phyloP scores from a whole-genome alignment of 2,329 filamentous ascomycete species.

The Cladosporium halotolerans region DNA sequence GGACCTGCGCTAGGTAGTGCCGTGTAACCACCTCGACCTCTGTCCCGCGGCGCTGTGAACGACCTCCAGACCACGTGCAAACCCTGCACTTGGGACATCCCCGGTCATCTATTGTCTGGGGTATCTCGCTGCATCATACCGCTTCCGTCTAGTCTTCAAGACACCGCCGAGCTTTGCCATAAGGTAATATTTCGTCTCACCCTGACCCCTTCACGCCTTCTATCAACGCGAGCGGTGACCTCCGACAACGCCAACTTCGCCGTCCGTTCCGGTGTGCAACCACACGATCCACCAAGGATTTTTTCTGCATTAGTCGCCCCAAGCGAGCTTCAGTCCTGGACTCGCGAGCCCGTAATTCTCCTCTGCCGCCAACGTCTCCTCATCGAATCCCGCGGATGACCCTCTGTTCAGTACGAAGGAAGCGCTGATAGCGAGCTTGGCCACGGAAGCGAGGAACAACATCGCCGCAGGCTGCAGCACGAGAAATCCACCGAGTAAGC shows the following conservation, averaged over 20 bases:
- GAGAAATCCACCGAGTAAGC: slow-evolving; percentile 15
- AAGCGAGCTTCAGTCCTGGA: slow-evolving; percentile 13
- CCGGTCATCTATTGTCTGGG: neutral
- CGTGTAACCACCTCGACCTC: too few relatives aligned
- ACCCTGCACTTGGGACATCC: neutral
- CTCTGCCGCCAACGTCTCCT: neutral
- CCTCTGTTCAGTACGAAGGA: slow-evolving; percentile 20
- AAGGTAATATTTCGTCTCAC: too few relatives aligned
- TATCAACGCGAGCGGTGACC: neutral
- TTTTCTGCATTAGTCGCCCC: slow-evolving; percentile 13
- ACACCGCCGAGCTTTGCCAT: too few relatives aligned
- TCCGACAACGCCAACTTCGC: neutral
- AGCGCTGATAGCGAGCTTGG: slow-evolving; percentile 17
- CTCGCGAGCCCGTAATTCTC: slow-evolving; percentile 3
- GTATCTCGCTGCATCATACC: slow-evolving; percentile 6
- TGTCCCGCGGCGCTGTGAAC: too few relatives aligned
- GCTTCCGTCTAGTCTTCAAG: neutral
- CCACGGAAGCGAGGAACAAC: slow-evolving; percentile 14
- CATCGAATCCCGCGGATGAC: neutral
- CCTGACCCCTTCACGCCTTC: neutral
- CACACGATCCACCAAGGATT: neutral
- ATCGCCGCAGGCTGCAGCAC: slow-evolving; percentile 5
- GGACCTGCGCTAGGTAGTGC: too few relatives aligned
- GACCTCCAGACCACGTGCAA: slow-evolving; percentile 1
- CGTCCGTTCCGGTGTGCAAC: neutral